These are phyloP conservation scores for Kodamaea sagamina DNA, from an alignment of 805 yeast genomes.

Conservation along the genomic window DNA sequence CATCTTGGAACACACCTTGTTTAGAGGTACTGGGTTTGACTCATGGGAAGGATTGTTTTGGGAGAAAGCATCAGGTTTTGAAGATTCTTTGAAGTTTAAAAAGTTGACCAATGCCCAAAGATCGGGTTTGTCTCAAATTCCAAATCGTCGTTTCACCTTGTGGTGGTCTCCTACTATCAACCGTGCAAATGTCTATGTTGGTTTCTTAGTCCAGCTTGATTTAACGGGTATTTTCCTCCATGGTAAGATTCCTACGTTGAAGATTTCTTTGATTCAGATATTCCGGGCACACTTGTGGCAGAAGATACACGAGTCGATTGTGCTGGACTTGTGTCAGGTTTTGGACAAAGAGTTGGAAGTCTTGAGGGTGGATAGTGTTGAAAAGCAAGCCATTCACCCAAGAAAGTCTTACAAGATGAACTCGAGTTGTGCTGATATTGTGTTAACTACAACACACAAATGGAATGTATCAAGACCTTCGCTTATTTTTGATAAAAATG, in stretches of 20 bases:
- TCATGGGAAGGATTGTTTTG: slow-evolving; percentile 99
- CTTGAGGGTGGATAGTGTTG: slow-evolving; percentile 79
- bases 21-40: slow-evolving; percentile 95
- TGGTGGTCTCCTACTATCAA: slow-evolving; percentile 99
- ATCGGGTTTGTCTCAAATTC: slow-evolving; percentile 95
- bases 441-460: slow-evolving; percentile 67
- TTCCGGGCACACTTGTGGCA: slow-evolving; percentile 99
- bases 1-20: slow-evolving; percentile 89
- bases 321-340: slow-evolving; percentile 90
- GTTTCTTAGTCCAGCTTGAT: slow-evolving; percentile 93
- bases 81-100: slow-evolving; percentile 91
- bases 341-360: slow-evolving; percentile 84
- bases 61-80: slow-evolving; percentile 98
- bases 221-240: slow-evolving; percentile 95
- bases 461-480: slow-evolving; percentile 90
- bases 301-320: slow-evolving; percentile 94
- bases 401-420: slow-evolving; percentile 97
- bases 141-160: slow-evolving; percentile 92
- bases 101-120: slow-evolving; percentile 97
- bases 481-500: slow-evolving; percentile 68
- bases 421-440: slow-evolving; percentile 90
- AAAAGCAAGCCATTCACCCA: slow-evolving; percentile 93
- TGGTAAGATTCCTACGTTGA: slow-evolving; percentile 96
- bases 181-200: slow-evolving; percentile 96
- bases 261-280: slow-evolving; percentile 91